phyloP scores from a whole-genome alignment of 2,329 filamentous ascomycete species.

The Fusarium redolens region DNA sequence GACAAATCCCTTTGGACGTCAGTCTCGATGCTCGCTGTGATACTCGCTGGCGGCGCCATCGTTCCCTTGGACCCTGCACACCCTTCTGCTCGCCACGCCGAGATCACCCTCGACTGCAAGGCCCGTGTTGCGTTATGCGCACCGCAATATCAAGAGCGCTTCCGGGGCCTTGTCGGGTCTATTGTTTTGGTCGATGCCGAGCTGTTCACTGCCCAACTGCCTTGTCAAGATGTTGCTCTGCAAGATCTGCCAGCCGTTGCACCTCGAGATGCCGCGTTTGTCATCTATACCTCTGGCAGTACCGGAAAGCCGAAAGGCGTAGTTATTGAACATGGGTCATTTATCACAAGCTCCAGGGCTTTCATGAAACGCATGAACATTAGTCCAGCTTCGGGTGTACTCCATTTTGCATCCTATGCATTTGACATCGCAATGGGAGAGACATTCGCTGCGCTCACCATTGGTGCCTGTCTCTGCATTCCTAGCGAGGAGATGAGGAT shows the following conservation, averaged over 20 bases:
- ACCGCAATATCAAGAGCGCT: constrained; percentile 15
- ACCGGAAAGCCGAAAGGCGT: constrained; percentile 42
- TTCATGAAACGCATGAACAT: constrained; percentile 28
- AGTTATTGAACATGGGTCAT: constrained; percentile 34
- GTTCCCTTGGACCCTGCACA: constrained; percentile 41
- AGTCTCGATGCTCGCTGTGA: constrained; percentile 41
- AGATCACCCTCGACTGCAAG: constrained; percentile 10
- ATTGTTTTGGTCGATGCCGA: neutral
- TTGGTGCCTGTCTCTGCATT: constrained; percentile 40
- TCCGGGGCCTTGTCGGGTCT: neutral
- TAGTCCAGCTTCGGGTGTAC: neutral
- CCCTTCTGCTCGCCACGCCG: constrained; percentile 19
- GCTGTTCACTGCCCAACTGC: neutral
- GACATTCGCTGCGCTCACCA: constrained; percentile 16
- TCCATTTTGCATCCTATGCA: constrained; percentile 42
- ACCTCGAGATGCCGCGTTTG: constrained; percentile 10
- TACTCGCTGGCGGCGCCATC: constrained; percentile 41
- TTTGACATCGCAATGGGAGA: constrained; percentile 42
- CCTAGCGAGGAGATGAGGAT: constrained; percentile 40
- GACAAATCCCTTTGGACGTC: constrained; percentile 42
- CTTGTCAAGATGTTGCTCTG: neutral
- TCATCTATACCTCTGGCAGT: constrained; percentile 43
- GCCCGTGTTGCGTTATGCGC: constrained; percentile 22
- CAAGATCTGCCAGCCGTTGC: neutral
- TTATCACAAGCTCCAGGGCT: constrained; percentile 14